phyloP scores from a whole-genome alignment of 2,329 filamentous ascomycete genomes.

The Aspergillus amoenus region DNA sequence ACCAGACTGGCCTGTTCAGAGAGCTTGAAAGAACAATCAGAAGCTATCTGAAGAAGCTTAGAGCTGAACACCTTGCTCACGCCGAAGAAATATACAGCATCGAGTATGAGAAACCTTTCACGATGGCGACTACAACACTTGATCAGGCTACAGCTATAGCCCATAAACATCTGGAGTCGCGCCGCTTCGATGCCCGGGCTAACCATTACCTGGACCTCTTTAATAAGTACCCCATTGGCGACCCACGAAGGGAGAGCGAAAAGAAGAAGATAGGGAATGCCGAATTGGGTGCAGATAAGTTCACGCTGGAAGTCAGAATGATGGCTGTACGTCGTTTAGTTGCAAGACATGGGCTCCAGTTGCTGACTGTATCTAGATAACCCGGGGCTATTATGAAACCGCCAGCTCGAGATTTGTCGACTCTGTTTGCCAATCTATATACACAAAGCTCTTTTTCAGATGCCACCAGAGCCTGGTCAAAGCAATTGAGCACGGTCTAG shows the following conservation, averaged over 20 bases:
- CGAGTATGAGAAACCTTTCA: conserved; percentile 58
- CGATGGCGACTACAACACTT: conserved; percentile 41
- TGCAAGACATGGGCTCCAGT: not conserved
- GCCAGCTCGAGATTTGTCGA: conserved; percentile 41
- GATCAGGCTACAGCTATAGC: conserved; percentile 21
- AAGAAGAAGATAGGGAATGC: conserved; percentile 25
- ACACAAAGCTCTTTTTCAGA: conserved; percentile 36
- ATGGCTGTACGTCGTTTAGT: conserved; percentile 38
- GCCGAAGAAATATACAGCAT: conserved; percentile 53
- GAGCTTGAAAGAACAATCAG: conserved; percentile 44
- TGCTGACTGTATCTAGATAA: conserved; percentile 27
- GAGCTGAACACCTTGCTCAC: conserved; percentile 40
- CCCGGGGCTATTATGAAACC: conserved; percentile 41
- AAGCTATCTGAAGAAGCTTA: conserved; percentile 47
- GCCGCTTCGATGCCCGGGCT: conserved; percentile 23
- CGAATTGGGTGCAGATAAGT: conserved; percentile 35
- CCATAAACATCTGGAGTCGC: conserved; percentile 9
- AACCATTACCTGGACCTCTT: conserved; percentile 12
- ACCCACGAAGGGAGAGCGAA: conserved; percentile 21
- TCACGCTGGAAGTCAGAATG: conserved; percentile 39
- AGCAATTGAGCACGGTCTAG: conserved; percentile 29
- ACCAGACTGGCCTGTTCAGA: conserved; percentile 35
- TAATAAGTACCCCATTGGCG: conserved; percentile 1
- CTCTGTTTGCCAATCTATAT: conserved; percentile 37
- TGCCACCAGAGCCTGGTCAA: conserved; percentile 34